Base-by-base conservation (phyloP, 371 early-diverging fungal species). In the Mucor lusitanicus region DNA sequence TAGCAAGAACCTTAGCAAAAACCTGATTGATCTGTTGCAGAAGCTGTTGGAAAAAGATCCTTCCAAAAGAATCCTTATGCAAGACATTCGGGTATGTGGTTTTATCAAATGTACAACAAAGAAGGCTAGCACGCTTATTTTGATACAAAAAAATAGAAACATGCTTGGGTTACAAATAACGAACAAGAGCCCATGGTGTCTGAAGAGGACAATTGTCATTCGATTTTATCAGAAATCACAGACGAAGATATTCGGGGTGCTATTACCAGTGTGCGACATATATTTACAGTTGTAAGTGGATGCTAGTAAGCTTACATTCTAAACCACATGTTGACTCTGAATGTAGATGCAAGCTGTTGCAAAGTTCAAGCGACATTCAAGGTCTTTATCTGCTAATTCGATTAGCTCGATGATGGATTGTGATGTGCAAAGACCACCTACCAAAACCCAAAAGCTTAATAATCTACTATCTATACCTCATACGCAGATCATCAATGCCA, bases 11-110 rank as follows among this genome's bases (percentile, higher is more conserved):
- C 33, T 48, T 21, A 61, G 61, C 21, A 7, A 39, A 2, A 27
- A 7, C 40, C 28, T 60, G 9, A 25, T 60, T 27, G 86, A 89
- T 59, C 71, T 97, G 12, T 75, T 98, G 32, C 21, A 71, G 15
- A 76, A 76, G 28, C 78, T 97, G 71, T 75, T 98, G n/a, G 91
- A 91, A 40, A 95, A 94, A 74, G 80, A 93, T 67, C 94, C 96
- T 0, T 69, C 69, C 1, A 74, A 79, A 23, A 87, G 98, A 13
- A 93, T 94, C n/a, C 84, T 90, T 1, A 85, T 97, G 65, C 85
- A 83, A 8, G 88, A 90, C 53, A 61, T 94, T 11, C 77, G 94
- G 87, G 77, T 61, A 61, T 50, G 12, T 50, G 12, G 25, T 19
- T 19, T 19, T 44, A n/a, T 44, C n/a, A 44, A n/a, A 0, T n/a